Evolutionary conservation across 1,139 yeast genomes (phyloP), one percentile per base, ranked within the genome.

Genomic region (Candida smagusa): DNA sequence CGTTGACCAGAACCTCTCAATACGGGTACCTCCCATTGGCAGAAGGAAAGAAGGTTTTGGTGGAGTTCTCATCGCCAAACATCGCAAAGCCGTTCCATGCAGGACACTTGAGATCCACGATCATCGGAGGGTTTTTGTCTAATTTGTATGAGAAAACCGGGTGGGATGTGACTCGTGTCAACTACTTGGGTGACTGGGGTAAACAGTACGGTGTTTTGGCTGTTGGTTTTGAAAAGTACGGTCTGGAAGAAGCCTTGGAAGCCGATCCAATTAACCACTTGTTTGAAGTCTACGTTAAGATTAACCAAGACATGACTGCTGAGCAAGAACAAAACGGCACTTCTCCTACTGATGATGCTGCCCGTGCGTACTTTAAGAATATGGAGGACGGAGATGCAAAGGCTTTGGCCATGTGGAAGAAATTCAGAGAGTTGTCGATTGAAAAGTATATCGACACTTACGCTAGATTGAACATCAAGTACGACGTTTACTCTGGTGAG

Each of bases 21-120:
- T 92, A 78, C 59, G 99, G 99, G 48, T 65, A 81, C 38, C 71
- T 84, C 49, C 85, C 90, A 35, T 56, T 87, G 41, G 97, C 95
- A 36, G 67, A 68, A 31, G 83, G 81, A 49, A 84, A 92, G 65
- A 85, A 74, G 52, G 72, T 84, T 19, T 57, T 89, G 36, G 76
- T 94, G 50, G 99, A 92, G 63, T 92, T 94, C 57, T 88, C 97
- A 4, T 90, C 97, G 33, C 99, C 99, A 49, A 92, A 92, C 62
- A 92, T 92, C 57, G 99, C 99, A 49, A 92, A 92, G 66, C 98
- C 98, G 9, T 92, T 92, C 84, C 99, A 92, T 59, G 99, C 99
- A 42, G 99, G 99, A 42, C 99, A 92, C 65, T 80, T 92, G 65
- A 83, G 99, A 69, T 87, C 96, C 30, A 92, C 99, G 28, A 92